Evolutionary conservation across 768 basidiomycete species (phyloP).

Genomic region (Crepidotus variabilis): DNA sequence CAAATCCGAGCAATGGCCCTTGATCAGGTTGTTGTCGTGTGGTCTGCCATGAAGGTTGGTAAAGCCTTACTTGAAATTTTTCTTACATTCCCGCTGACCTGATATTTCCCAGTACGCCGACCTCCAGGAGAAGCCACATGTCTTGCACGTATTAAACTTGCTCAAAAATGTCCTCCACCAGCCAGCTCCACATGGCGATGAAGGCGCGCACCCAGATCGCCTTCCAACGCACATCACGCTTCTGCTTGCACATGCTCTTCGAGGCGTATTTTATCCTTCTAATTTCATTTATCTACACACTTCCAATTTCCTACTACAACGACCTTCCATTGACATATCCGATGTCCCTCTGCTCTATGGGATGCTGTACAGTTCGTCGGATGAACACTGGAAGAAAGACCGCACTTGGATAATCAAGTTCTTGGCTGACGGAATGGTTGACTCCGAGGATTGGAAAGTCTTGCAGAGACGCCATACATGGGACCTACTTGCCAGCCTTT

Average conservation of each 20-base stretch:
- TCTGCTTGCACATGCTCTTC: slow-evolving; percentile 77
- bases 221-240: slow-evolving; percentile 79
- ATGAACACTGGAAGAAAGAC: slow-evolving; percentile 84
- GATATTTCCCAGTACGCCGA: slow-evolving; percentile 41
- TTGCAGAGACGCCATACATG: slow-evolving; percentile 81
- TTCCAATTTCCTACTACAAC: slow-evolving; percentile 85
- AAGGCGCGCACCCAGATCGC: slow-evolving; percentile 37
- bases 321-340: slow-evolving; percentile 70
- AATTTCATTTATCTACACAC: slow-evolving; percentile 86
- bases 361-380: slow-evolving; percentile 78
- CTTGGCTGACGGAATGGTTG: slow-evolving; percentile 75
- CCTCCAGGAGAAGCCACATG: slow-evolving; percentile 76
- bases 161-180: slow-evolving; percentile 56
- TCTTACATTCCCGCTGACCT: not conserved
- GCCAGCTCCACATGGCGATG: slow-evolving; percentile 19
- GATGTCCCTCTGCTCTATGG: slow-evolving; percentile 92
- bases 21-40: slow-evolving; percentile 58
- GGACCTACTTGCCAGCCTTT: slow-evolving; percentile 82
- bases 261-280: slow-evolving; percentile 82
- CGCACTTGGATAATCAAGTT: slow-evolving; percentile 87
- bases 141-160: slow-evolving; percentile 63
- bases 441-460: slow-evolving; percentile 76
- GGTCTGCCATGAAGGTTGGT: slow-evolving; percentile 61
- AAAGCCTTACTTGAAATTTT: not conserved
- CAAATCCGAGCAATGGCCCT: slow-evolving; percentile 58